Evolutionary conservation across 2,329 filamentous ascomycete genomes (phyloP).

Genomic region (Rhexocercosporidium sp.): DNA sequence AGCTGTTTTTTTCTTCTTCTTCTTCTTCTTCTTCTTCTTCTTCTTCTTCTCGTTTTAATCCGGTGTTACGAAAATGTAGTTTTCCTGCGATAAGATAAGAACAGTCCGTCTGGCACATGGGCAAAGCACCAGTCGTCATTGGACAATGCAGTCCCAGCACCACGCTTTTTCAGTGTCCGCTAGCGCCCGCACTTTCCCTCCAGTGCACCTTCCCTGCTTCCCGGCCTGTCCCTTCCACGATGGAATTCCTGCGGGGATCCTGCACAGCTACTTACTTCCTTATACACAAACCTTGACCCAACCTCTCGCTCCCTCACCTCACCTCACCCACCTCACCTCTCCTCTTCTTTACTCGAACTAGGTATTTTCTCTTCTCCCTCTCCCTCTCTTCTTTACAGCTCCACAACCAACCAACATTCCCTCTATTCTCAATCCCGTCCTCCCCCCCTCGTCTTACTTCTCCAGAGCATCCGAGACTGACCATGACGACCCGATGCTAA

Average conservation of each 20-base stretch:
- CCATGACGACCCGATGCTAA: conserved; percentile 36
- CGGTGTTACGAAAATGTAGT: too few species aligned
- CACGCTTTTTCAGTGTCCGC: not conserved
- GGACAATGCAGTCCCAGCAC: not conserved
- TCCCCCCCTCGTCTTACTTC: not conserved
- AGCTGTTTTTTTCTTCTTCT: too few species aligned
- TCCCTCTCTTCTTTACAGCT: not conserved
- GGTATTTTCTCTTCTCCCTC: too few species aligned
- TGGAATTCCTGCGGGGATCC: not conserved
- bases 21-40: too few species aligned
- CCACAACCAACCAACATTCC: not conserved
- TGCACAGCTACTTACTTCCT: too few species aligned
- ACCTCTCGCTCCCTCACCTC: too few species aligned
- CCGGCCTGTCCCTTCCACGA: too few species aligned
- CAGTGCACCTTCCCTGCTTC: too few species aligned
- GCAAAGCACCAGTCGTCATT: not conserved
- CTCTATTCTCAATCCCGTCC: not conserved
- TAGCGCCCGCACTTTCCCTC: not conserved
- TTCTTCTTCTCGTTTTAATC: too few species aligned
- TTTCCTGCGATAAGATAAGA: not conserved
- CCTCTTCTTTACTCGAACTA: too few species aligned
- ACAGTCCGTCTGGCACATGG: not conserved
- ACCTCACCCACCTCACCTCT: too few species aligned
- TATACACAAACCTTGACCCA: too few species aligned
- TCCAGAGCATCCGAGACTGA: conserved; percentile 2